Base-by-base conservation (phyloP, 495 filamentous ascomycete genomes). In the Penicillium arizonense region DNA sequence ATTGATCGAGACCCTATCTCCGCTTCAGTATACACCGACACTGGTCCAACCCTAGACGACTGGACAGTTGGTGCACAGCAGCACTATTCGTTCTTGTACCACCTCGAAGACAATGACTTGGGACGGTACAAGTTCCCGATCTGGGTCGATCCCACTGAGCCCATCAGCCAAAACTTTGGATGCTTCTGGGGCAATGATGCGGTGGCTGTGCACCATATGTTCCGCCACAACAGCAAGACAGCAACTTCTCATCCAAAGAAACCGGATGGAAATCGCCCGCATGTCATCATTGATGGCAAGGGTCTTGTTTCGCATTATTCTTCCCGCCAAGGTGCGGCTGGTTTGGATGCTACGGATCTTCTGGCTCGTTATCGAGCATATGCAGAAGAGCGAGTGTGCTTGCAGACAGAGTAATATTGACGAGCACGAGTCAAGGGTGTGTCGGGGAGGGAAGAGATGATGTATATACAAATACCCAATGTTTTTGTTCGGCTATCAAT, bases 11-110 rank as follows among this genome's bases (percentile, higher is more conserved):
- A 69, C 14, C 68, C 68, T 4, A 70, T 73, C 32, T 59, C 62
- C 18, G 55, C 52, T 21, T 67, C 67, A 0, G 49, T 70, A 1
- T 66, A 70, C 37, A 62, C 63, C 14, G 58, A 69, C 2, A 60
- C 60, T 24, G 72, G 70, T 2, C 68, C 69, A 1, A 64, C 62
- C 6, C 58, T 76, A 56, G 58, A 60, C 4, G 68, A 76, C 4
- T 82, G 80, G 79, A 73, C 71, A 6, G 72, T 79, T 14, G 69
- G 71, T 46, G 77, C 77, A 3, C 79, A 82, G 58, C 75, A 79
- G 41, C 79, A 83, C 50, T 81, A 82, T 55, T 80, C 75, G 6
- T 77, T 83, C 49, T 64, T 83, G 11, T 62, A 74, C 20, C 77
- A 82, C 48, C 69, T 83, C 1, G 78, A 81, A 55, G 52, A 61